Percentiles rank a stretch among this genome's conserved stretches.
These are phyloP conservation scores for Fusarium succisae DNA, from an alignment of 2,329 filamentous ascomycete genomes.

Conservation along the genomic window DNA sequence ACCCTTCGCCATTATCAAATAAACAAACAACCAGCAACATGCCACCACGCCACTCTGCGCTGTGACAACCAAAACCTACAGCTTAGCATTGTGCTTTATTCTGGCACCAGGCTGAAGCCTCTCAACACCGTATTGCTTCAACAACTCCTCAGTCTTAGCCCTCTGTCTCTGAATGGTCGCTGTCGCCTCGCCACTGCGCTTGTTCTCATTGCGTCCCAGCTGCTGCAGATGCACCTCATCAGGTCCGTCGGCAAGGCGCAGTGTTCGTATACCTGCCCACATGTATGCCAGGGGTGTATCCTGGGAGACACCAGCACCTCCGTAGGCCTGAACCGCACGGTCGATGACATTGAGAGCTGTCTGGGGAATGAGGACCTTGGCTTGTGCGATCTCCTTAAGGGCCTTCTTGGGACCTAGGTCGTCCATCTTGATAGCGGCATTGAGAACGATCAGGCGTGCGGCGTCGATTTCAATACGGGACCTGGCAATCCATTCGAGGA, in stretches of 20 bases:
- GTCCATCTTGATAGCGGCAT: slow-evolving; percentile 96
- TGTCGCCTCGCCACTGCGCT: slow-evolving; percentile 68
- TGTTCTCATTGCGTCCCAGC: slow-evolving; percentile 83
- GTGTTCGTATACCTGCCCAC: slow-evolving; percentile 83
- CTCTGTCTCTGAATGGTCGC: slow-evolving; percentile 71
- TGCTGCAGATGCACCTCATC: slow-evolving; percentile 94
- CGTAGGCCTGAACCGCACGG: slow-evolving; percentile 91
- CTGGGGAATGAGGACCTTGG: slow-evolving; percentile 89
- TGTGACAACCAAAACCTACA: slow-evolving; percentile 49
- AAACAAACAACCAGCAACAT: slow-evolving; percentile 1
- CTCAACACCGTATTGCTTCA: slow-evolving; percentile 65
- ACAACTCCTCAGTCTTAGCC: slow-evolving; percentile 70
- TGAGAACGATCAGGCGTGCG: slow-evolving; percentile 87
- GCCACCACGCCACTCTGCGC: slow-evolving; percentile 4
- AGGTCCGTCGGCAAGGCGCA: slow-evolving; percentile 90
- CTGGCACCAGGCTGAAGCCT: slow-evolving; percentile 61
- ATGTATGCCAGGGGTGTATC: slow-evolving; percentile 90
- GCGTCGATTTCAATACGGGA: slow-evolving; percentile 95
- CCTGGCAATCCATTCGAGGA: slow-evolving; percentile 93
- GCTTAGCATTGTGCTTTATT: slow-evolving; percentile 57
- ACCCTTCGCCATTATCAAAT: neutral
- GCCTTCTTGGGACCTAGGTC: slow-evolving; percentile 87
- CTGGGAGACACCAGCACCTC: slow-evolving; percentile 89
- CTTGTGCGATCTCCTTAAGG: slow-evolving; percentile 92
- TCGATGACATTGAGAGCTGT: slow-evolving; percentile 89